These are phyloP conservation scores for Volvox carteri DNA, from an alignment of 163 green algal species.

Conservation along the genomic window DNA sequence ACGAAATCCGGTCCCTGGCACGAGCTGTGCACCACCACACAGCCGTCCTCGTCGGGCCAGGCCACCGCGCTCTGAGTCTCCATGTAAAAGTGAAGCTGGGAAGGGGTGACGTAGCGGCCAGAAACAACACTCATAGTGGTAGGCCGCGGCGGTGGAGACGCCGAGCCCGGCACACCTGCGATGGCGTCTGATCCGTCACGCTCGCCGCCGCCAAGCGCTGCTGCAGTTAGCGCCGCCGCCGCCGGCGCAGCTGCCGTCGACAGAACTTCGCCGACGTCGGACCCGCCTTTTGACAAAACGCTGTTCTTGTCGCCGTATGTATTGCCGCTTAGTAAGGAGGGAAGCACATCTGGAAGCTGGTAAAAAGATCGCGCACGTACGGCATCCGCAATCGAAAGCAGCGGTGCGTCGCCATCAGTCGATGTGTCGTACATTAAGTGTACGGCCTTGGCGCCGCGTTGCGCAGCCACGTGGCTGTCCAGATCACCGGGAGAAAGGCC, in stretches of 20 bases:
- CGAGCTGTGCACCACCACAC: slow-evolving; percentile 66
- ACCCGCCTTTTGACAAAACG: not conserved
- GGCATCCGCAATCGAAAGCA: not conserved
- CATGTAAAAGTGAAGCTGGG: slow-evolving; percentile 86
- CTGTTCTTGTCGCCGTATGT: not conserved
- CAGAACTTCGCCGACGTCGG: not conserved
- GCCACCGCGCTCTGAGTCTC: slow-evolving; percentile 75
- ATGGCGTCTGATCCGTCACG: not conserved
- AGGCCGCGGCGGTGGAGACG: not conserved
- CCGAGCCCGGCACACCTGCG: no score
- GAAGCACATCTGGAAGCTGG: not conserved
- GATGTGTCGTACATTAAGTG: slow-evolving; percentile 55
- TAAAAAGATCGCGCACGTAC: not conserved
- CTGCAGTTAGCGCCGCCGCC: slow-evolving; percentile 49
- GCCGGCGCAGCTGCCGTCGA: not conserved
- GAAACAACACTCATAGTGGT: slow-evolving; percentile 13
- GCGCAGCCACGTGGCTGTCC: slow-evolving; percentile 51
- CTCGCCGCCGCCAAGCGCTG: not conserved
- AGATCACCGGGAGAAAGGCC: no score
- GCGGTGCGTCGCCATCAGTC: slow-evolving; percentile 26
- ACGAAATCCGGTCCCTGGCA: slow-evolving; percentile 73
- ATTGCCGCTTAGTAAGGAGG: not conserved
- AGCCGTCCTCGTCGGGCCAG: slow-evolving; percentile 72
- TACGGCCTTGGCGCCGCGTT: slow-evolving; percentile 61
- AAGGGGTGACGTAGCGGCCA: slow-evolving; percentile 37